Conservation (phyloP, 768 basidiomycete species). For the Boletus bicolor region DNA sequence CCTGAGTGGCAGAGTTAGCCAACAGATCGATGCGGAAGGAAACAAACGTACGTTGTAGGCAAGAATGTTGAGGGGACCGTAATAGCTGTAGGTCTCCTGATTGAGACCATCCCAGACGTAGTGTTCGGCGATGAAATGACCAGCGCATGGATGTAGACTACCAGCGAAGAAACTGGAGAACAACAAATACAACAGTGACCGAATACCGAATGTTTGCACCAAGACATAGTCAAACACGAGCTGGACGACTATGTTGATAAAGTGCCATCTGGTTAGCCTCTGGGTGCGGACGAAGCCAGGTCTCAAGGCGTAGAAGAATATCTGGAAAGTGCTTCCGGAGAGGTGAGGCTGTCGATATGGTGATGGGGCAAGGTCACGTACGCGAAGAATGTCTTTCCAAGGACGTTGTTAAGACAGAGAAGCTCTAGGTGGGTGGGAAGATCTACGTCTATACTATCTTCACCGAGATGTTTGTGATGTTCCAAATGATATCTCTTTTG, state of each 20-base stretch:
- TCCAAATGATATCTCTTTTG: conserved; percentile 86
- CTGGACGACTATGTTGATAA: conserved; percentile 69
- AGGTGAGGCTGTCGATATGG: conserved; percentile 5
- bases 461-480: conserved; percentile 93
- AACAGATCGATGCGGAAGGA: neutral
- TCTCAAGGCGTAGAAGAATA: conserved; percentile 95
- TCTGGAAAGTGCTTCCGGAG: conserved; percentile 84
- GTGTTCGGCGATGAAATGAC: conserved; percentile 97
- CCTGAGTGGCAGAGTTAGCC: conserved; percentile 41
- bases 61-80: conserved; percentile 83
- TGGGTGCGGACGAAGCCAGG: conserved; percentile 91
- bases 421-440: conserved; percentile 86
- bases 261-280: conserved; percentile 78
- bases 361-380: conserved; percentile 35
- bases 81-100: conserved; percentile 98
- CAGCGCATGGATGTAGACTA: conserved; percentile 91
- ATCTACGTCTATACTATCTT: conserved; percentile 96
- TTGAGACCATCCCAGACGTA: conserved; percentile 89
- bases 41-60: conserved; percentile 82
- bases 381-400: conserved; percentile 99
- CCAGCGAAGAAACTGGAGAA: conserved; percentile 95
- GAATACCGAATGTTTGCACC: conserved; percentile 42
- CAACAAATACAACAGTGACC: conserved; percentile 75
- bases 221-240: conserved; percentile 71
- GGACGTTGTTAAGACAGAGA: conserved; percentile 85